These are phyloP conservation scores for Gossypium schwendimanii DNA, from an alignment of 441 rosid genomes.

Conservation along the genomic window DNA sequence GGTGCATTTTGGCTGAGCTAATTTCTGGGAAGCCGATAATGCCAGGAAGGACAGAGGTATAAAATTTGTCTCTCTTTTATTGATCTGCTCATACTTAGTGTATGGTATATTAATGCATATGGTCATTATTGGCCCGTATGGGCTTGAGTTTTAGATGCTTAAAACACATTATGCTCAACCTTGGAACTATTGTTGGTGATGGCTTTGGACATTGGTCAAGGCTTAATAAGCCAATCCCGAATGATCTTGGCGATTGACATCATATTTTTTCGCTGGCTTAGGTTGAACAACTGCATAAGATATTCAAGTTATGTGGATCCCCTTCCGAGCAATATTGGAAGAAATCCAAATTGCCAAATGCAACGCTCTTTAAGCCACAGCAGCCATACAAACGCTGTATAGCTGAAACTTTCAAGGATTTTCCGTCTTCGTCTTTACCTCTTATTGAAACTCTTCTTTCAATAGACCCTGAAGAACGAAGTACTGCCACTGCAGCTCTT, in stretches of 20 bases:
- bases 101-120: not conserved
- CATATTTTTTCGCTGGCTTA: slow-evolving; percentile 20
- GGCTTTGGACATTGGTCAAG: not conserved
- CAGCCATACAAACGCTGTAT: slow-evolving; percentile 66
- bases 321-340: slow-evolving; percentile 89
- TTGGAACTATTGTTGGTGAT: not conserved
- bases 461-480: slow-evolving; percentile 74
- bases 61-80: not conserved
- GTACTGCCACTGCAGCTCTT: slow-evolving; percentile 64
- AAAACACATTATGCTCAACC: slow-evolving; percentile 1
- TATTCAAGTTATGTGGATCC: slow-evolving; percentile 83
- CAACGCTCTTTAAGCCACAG: slow-evolving; percentile 71
- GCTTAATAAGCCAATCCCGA: not conserved
- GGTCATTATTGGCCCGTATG: not conserved
- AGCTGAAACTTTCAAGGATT: slow-evolving; percentile 64
- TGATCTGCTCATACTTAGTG: not conserved
- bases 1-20: slow-evolving; percentile 89
- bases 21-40: slow-evolving; percentile 83
- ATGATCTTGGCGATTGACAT: not conserved
- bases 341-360: slow-evolving; percentile 72
- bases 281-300: slow-evolving; percentile 95
- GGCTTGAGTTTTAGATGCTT: not conserved
- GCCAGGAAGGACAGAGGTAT: slow-evolving; percentile 91
- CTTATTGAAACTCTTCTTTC: slow-evolving; percentile 71
- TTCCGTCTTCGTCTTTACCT: slow-evolving; percentile 53